Evolutionary conservation across 768 basidiomycete genomes (phyloP).

Genomic region (Leccinum aurantiacum): DNA sequence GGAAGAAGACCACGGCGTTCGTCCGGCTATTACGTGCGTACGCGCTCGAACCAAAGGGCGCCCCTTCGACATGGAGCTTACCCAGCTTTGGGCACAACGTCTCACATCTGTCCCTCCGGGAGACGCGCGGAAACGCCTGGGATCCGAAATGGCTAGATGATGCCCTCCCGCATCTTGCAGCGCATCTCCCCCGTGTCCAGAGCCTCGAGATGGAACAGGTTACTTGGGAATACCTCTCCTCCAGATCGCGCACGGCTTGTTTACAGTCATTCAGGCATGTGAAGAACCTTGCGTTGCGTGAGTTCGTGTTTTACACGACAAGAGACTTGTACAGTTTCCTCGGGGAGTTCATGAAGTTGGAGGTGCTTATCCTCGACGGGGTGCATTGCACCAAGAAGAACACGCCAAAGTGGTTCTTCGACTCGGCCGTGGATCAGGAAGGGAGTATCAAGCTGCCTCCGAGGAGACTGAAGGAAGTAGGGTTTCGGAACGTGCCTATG

Average conservation of each 20-base stretch:
- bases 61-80: constrained; percentile 35
- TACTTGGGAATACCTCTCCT: constrained; percentile 35
- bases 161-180: constrained; percentile 25
- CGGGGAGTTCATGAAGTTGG: constrained; percentile 27
- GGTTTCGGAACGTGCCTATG: constrained; percentile 24
- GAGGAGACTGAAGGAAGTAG: constrained; percentile 24
- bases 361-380: constrained; percentile 30
- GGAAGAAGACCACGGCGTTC: constrained; percentile 23
- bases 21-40: constrained; percentile 22
- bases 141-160: constrained; percentile 36
- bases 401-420: constrained; percentile 13
- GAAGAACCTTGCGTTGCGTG: constrained; percentile 22
- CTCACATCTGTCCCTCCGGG: constrained; percentile 25
- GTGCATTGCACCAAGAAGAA: constrained; percentile 27
- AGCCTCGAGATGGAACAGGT: constrained; percentile 30
- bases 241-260: constrained; percentile 26
- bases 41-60: constrained; percentile 22
- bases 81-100: constrained; percentile 62
- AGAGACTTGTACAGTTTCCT: constrained; percentile 30
- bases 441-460: constrained; percentile 17
- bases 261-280: constrained; percentile 24
- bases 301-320: constrained; percentile 27
- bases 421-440: constrained; percentile 9
- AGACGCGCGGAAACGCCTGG: constrained; percentile 33
- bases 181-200: constrained; percentile 21